phyloP scores from a whole-genome alignment of 2,329 filamentous ascomycete species.

The Sclerotinia trifoliorum region DNA sequence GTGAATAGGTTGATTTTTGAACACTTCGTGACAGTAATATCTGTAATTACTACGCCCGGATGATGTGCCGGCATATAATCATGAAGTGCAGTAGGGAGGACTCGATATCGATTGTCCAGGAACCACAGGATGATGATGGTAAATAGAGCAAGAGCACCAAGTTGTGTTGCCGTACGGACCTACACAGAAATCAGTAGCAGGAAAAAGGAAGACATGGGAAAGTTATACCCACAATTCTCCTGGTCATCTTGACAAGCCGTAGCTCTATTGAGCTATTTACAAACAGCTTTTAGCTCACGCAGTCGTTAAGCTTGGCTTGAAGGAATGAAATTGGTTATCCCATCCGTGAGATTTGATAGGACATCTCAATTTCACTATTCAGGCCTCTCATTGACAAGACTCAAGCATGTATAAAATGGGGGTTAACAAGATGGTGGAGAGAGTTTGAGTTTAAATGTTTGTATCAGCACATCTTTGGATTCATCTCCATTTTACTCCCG shows the following conservation, averaged over 20 bases:
- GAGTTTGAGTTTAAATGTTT: background rate
- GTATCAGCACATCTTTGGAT: background rate
- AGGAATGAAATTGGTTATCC: conserved; percentile 21
- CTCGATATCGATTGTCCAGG: conserved; percentile 66
- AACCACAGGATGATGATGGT: conserved; percentile 60
- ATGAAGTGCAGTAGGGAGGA: conserved; percentile 67
- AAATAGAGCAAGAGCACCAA: conserved; percentile 43
- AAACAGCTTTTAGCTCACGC: conserved; percentile 23
- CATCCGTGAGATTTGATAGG: conserved; percentile 16
- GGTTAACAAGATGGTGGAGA: background rate
- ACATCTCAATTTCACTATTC: conserved; percentile 15
- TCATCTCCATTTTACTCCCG: background rate
- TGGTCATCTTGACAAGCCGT: conserved; percentile 36
- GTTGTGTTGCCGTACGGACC: conserved; percentile 46
- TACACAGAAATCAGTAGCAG: conserved; percentile 33
- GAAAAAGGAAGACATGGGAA: background rate
- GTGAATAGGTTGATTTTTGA: conserved; percentile 59
- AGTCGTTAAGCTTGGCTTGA: conserved; percentile 21
- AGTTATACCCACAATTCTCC: conserved; percentile 37
- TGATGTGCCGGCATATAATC: conserved; percentile 67
- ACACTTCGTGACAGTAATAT: conserved; percentile 65
- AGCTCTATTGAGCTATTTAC: conserved; percentile 21
- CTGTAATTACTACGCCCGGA: conserved; percentile 66
- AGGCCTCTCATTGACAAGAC: conserved; percentile 5
- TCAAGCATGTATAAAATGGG: background rate